Percentiles rank a stretch among this genome's conserved stretches.
These are phyloP conservation scores for Plectosphaerella cucumerina DNA, from an alignment of 2,329 filamentous ascomycete genomes.

Conservation along the genomic window DNA sequence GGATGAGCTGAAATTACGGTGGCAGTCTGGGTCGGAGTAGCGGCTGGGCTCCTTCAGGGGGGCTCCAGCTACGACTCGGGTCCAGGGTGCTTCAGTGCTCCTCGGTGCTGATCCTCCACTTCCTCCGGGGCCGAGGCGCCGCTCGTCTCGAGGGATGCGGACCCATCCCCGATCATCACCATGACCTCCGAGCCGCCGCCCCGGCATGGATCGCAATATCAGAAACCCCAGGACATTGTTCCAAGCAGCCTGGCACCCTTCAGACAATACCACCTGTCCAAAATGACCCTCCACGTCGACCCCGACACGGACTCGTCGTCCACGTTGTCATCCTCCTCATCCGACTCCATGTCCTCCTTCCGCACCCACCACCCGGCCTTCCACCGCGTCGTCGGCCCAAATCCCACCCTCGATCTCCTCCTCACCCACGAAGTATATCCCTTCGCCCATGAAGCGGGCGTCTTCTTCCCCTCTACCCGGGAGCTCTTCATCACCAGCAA, in stretches of 20 bases:
- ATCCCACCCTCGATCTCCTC: conserved; percentile 30
- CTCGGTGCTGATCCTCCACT: conserved; percentile 30
- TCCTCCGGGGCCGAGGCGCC: background rate
- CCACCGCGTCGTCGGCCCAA: conserved; percentile 24
- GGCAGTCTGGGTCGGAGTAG: background rate
- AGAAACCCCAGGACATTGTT: background rate
- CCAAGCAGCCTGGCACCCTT: too few species aligned
- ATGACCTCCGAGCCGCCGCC: background rate
- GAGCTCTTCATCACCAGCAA: conserved; percentile 30
- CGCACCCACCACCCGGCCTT: background rate
- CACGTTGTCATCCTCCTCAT: background rate
- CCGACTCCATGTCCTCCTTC: background rate
- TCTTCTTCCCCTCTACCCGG: conserved; percentile 23
- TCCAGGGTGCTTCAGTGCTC: too few species aligned
- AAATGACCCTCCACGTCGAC: too few species aligned
- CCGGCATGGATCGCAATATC: background rate
- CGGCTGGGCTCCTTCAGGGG: background rate
- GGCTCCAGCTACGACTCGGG: too few species aligned
- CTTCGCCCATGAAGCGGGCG: conserved; percentile 45
- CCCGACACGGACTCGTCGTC: background rate
- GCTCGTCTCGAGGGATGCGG: conserved; percentile 5
- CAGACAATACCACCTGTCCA: too few species aligned
- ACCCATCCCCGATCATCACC: too few species aligned
- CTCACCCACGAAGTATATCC: conserved; percentile 32
- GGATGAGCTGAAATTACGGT: conserved; percentile 5